Evolutionary conservation across 2,329 filamentous ascomycete genomes (phyloP).

Genomic region (Penicillium fuscoglaucum): DNA sequence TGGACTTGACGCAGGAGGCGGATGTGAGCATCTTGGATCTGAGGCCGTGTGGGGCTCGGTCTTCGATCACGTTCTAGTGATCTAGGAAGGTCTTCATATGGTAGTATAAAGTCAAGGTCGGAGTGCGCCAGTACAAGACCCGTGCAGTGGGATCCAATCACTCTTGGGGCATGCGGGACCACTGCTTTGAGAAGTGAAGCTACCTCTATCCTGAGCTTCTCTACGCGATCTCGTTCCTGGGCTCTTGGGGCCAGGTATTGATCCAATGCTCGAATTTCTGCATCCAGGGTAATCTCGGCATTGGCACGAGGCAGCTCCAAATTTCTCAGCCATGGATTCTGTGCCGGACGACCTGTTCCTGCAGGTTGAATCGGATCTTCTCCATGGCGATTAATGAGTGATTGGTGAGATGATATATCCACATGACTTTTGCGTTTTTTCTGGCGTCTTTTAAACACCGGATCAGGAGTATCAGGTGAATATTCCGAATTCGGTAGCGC

Average conservation of each 20-base stretch:
- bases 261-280: constrained; percentile 51
- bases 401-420: neutral
- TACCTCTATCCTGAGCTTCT: constrained; percentile 31
- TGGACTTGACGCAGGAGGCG: constrained; percentile 28
- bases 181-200: constrained; percentile 29
- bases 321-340: constrained; percentile 37
- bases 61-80: constrained; percentile 26
- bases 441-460: constrained; percentile 4
- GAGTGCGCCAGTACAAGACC: constrained; percentile 55
- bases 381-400: neutral
- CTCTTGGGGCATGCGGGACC: constrained; percentile 37
- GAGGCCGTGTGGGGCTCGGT: constrained; percentile 38
- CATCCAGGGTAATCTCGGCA: constrained; percentile 36
- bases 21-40: constrained; percentile 27
- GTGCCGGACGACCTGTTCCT: constrained; percentile 17
- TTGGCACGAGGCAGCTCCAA: constrained; percentile 23
- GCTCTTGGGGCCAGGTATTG: constrained; percentile 46
- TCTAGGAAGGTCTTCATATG: constrained; percentile 29
- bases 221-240: constrained; percentile 41
- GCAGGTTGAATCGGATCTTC: constrained; percentile 15
- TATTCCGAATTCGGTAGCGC: neutral
- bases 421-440: constrained; percentile 4
- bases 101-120: constrained; percentile 54
- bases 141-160: constrained; percentile 57
- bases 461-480: constrained; percentile 1